Evolutionary conservation across 345 rosid species (phyloP).

Genomic region (Sisymbrium irio): DNA sequence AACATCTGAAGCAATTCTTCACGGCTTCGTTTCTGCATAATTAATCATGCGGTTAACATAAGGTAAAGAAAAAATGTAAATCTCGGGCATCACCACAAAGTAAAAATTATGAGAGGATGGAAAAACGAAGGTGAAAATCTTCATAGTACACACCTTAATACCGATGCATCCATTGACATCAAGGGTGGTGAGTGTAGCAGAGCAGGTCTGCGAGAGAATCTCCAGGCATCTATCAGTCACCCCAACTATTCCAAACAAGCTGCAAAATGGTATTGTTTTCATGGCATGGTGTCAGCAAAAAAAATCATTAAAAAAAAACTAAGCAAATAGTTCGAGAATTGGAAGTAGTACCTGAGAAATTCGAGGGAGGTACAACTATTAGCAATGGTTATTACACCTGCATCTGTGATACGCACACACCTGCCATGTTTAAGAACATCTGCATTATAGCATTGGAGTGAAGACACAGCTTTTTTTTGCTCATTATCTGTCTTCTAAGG

Average conservation of each 20-base stretch:
- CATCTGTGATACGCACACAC: conserved; percentile 81
- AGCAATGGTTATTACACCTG: conserved; percentile 69
- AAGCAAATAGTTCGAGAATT: background rate
- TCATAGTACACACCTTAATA: conserved; percentile 56
- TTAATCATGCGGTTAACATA: background rate
- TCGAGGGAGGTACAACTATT: conserved; percentile 73
- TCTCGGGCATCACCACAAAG: background rate
- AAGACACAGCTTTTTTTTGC: conserved; percentile 7
- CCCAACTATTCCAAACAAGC: conserved; percentile 93
- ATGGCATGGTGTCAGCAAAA: conserved; percentile 13
- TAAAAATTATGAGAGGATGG: background rate
- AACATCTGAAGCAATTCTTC: conserved; percentile 70
- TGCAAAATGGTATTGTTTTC: conserved; percentile 39
- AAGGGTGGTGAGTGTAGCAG: conserved; percentile 66
- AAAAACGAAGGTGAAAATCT: background rate
- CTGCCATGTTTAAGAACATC: conserved; percentile 37
- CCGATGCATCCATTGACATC: conserved; percentile 92
- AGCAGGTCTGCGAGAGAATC: conserved; percentile 67
- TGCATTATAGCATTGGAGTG: background rate
- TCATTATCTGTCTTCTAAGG: background rate
- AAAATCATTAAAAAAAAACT: background rate
- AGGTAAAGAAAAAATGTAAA: background rate
- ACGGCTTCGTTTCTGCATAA: conserved; percentile 59
- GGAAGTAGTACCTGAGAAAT: conserved; percentile 60
- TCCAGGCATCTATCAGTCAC: conserved; percentile 82